These are phyloP conservation scores for Podaxis pistillaris DNA, from an alignment of 768 basidiomycete genomes.

Conservation along the genomic window DNA sequence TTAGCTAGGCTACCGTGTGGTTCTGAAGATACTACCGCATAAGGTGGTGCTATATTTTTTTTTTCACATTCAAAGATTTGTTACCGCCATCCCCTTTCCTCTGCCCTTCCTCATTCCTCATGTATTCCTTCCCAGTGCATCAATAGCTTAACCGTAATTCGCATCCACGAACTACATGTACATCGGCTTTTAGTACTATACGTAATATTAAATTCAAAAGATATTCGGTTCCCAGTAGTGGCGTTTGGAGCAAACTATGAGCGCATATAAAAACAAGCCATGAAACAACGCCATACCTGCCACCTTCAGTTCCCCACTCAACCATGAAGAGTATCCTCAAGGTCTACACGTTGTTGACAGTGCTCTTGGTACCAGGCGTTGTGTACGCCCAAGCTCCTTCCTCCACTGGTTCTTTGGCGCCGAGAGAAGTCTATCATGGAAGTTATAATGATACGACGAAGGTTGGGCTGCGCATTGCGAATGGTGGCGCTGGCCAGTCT, in stretches of 20 bases:
- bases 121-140: too few relatives aligned
- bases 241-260: neutral
- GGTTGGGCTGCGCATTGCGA: slow-evolving; percentile 44
- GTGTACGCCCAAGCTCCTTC: neutral
- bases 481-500: slow-evolving; percentile 51
- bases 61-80: too few relatives aligned
- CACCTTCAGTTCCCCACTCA: neutral
- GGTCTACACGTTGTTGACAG: neutral
- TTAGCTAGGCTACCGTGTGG: neutral
- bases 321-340: slow-evolving; percentile 7
- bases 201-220: too few relatives aligned
- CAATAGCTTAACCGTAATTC: too few relatives aligned
- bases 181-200: too few relatives aligned
- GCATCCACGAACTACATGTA: too few relatives aligned
- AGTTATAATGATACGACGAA: slow-evolving; percentile 30
- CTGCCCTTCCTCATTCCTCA: too few relatives aligned
- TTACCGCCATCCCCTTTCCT: neutral
- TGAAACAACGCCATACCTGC: neutral
- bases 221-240: too few relatives aligned
- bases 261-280: neutral
- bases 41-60: neutral
- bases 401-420: slow-evolving; percentile 4
- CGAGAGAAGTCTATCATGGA: slow-evolving; percentile 38
- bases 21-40: too few relatives aligned
- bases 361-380: neutral